A percentile compares a stretch with the other conserved stretches of the same genome.
These are phyloP conservation scores for Tripterygium wilfordii DNA, from an alignment of 177 flowering plant species.

Conservation along the genomic window DNA sequence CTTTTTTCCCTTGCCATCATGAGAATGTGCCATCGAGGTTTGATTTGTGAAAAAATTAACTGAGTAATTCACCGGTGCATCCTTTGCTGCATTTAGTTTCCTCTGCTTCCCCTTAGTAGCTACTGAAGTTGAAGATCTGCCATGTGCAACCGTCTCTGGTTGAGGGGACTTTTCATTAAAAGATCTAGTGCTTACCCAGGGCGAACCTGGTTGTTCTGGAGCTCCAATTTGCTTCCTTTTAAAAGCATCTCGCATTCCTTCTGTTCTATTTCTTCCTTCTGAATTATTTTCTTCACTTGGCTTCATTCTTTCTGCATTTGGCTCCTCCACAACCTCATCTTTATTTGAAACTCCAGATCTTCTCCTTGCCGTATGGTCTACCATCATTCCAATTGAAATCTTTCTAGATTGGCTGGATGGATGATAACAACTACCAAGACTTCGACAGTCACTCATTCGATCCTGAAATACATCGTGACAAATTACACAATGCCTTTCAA, in stretches of 20 bases:
- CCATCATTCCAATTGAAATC: constrained; percentile 66
- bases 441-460: constrained; percentile 27
- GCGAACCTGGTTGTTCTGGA: constrained; percentile 30
- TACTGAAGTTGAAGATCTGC: constrained; percentile 12
- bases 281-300: constrained; percentile 11
- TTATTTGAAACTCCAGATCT: constrained; percentile 25
- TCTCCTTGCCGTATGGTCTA: constrained; percentile 26
- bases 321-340: constrained; percentile 11
- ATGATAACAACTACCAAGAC: constrained; percentile 46
- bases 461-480: constrained; percentile 29
- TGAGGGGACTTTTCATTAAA: constrained; percentile 17
- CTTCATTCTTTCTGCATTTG: constrained; percentile 16
- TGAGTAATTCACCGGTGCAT: constrained; percentile 13
- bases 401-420: constrained; percentile 63
- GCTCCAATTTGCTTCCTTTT: constrained; percentile 22
- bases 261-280: constrained; percentile 11
- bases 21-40: constrained; percentile 21
- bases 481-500: not conserved
- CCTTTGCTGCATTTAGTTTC: constrained; percentile 12
- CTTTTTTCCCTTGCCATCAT: constrained; percentile 18
- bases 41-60: constrained; percentile 21
- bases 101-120: constrained; percentile 7
- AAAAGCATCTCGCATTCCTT: constrained; percentile 7
- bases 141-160: constrained; percentile 13
- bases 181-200: constrained; percentile 45